Evolutionary conservation across 179 eudicot species (phyloP).

Genomic region (Vitellaria paradoxa): DNA sequence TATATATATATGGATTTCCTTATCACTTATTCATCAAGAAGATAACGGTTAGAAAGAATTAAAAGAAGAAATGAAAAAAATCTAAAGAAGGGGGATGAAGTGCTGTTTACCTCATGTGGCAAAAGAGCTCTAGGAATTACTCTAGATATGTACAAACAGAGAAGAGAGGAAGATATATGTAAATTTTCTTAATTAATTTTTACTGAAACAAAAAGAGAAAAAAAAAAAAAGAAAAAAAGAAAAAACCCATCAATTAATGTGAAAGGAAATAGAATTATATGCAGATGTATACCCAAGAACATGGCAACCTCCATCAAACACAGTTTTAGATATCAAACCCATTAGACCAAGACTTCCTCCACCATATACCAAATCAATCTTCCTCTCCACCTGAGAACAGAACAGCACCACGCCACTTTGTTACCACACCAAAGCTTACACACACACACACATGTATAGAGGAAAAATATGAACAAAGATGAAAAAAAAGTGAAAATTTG

Average conservation of each 20-base stretch:
- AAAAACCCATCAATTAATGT: not conserved
- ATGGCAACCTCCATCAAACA: constrained; percentile 60
- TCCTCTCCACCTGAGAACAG: constrained; percentile 44
- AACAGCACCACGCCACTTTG: not conserved
- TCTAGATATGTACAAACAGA: constrained; percentile 27
- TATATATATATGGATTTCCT: not conserved
- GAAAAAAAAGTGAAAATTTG: not conserved
- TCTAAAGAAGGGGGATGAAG: constrained; percentile 8
- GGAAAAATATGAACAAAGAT: constrained; percentile 9
- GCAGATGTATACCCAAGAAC: constrained; percentile 53
- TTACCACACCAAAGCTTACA: not conserved
- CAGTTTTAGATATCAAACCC: constrained; percentile 69
- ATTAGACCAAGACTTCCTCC: constrained; percentile 74
- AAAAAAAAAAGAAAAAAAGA: not conserved
- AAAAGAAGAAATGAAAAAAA: not conserved
- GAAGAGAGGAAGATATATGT: constrained; percentile 14
- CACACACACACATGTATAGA: not conserved
- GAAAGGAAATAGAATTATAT: not conserved
- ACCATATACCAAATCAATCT: constrained; percentile 62
- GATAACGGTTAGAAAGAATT: not conserved
- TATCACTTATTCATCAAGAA: constrained; percentile 1
- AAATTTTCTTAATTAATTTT: not conserved
- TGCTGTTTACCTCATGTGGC: constrained; percentile 51
- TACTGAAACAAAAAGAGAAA: not conserved
- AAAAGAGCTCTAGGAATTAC: constrained; percentile 65